Evolutionary conservation across 2,329 filamentous ascomycete species (phyloP), one percentile per base, ranked within the genome.

Genomic region (Xylaria sp.): DNA sequence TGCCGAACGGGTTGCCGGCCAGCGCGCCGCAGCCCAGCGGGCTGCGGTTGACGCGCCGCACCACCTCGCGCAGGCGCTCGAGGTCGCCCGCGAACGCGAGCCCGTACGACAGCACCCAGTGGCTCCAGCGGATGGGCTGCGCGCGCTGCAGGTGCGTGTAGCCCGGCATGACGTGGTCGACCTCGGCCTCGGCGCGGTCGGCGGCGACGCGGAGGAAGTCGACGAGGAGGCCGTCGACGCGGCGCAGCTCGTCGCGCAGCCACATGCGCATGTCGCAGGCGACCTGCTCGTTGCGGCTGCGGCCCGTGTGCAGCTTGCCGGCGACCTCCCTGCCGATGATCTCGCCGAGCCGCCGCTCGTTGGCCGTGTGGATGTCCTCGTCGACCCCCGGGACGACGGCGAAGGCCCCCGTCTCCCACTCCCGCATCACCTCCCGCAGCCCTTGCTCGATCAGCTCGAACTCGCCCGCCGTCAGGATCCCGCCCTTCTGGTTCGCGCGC

Each of bases 261-360:
- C 91, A 97, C 71, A 96, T 78, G 57, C 91, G 87, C 89, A 96
- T 93, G 67, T 96, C 91, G 19, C 88, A 92, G 44, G 87, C 91
- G 52, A 96, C 86, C 75, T 96, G 92, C 74, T 97, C 92, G 68
- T 96, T 96, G 64, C 92, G 84, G 71, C 88, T 92, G 48, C 92
- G 87, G 40, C 88, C 88, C 2, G 92, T 96, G 74, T 96, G 92
- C 53, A 96, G 83, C 77, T 96, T 96, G 20, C 92, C 91, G 1
- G 88, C 91, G 52, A 89, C 86, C 21, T 92, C 84, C 72, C 89
- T 92, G 66, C 92, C 91, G 59, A 96, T 92, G 59, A 96, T 82
- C 77, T 96, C 92, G 47, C 90, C 88, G 1, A 91, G 74, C 2
- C 88, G 82, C 50, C 88, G 85, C 73, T 89, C 86, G 62, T 89